Percentiles rank a stretch among this genome's conserved stretches.
These are phyloP conservation scores for Moricandia arvensis DNA, from an alignment of 345 rosid species.

Conservation along the genomic window DNA sequence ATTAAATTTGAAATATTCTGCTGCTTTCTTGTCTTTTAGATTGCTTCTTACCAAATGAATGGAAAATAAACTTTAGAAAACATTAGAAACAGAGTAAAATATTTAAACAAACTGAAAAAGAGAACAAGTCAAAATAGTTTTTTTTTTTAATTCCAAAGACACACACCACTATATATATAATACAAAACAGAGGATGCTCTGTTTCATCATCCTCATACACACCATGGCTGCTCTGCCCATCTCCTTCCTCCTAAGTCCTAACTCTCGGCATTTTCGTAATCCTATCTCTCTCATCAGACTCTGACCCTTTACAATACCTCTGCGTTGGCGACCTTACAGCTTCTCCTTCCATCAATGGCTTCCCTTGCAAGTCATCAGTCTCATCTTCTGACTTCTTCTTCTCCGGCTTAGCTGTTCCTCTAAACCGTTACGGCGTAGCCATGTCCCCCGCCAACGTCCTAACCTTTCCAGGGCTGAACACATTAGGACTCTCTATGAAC, in stretches of 20 bases:
- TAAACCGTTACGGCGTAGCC: slow-evolving; percentile 38
- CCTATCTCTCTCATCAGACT: slow-evolving; percentile 47
- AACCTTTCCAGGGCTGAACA: slow-evolving; percentile 58
- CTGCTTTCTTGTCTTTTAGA: no score
- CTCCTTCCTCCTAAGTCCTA: not conserved
- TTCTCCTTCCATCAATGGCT: slow-evolving; percentile 47
- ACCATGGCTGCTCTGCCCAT: not conserved
- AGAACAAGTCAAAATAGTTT: no score
- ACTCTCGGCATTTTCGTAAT: not conserved
- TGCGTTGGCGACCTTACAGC: slow-evolving; percentile 53
- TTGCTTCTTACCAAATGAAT: no score
- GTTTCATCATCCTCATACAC: not conserved
- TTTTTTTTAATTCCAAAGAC: no score
- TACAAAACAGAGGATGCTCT: no score
- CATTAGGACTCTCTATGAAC: slow-evolving; percentile 66
- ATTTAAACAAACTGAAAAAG: no score
- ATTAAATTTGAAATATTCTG: no score
- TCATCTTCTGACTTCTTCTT: slow-evolving; percentile 65
- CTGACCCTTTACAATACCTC: slow-evolving; percentile 66
- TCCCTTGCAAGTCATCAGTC: slow-evolving; percentile 63
- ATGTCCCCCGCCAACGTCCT: slow-evolving; percentile 45
- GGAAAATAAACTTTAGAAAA: no score
- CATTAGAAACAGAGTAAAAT: no score
- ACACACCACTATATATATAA: no score
- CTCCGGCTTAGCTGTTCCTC: slow-evolving; percentile 48